Evolutionary conservation across 495 filamentous ascomycete genomes (phyloP).

Genomic region (Peziza echinospora): DNA sequence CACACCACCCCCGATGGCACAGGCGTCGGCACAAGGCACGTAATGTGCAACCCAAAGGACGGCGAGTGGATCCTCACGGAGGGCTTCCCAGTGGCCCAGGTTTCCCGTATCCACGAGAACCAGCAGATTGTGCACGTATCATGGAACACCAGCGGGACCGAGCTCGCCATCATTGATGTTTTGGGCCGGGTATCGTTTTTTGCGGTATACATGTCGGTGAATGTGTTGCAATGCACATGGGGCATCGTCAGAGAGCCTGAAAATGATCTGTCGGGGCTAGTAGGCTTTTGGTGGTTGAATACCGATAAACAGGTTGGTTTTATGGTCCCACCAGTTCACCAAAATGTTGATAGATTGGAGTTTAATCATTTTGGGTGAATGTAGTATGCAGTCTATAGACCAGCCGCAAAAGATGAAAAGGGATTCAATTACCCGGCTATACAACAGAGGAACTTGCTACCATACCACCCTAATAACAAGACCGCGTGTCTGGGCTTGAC

Average conservation of each 20-base stretch:
- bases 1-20: constrained; percentile 51
- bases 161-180: constrained; percentile 18
- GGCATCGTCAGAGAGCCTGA: constrained; percentile 12
- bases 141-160: constrained; percentile 17
- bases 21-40: constrained; percentile 44
- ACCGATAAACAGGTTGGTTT: constrained; percentile 6
- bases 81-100: constrained; percentile 16
- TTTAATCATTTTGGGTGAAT: constrained; percentile 1
- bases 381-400: constrained; percentile 13
- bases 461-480: not conserved
- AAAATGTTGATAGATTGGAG: too few species aligned
- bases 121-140: constrained; percentile 17
- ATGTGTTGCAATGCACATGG: constrained; percentile 11
- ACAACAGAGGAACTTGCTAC: not conserved
- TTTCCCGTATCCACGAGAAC: constrained; percentile 15
- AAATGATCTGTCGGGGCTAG: constrained; percentile 16
- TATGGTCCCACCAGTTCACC: too few species aligned
- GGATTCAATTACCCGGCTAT: constrained; percentile 12
- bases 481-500: constrained; percentile 18
- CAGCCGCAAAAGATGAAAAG: constrained; percentile 10
- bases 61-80: constrained; percentile 62
- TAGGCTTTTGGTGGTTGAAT: constrained; percentile 20
- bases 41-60: constrained; percentile 45
- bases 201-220: constrained; percentile 16
- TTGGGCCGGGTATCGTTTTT: constrained; percentile 17